These are phyloP conservation scores for Meyerozyma athensensis DNA, from an alignment of 1,139 yeast species.

Conservation along the genomic window DNA sequence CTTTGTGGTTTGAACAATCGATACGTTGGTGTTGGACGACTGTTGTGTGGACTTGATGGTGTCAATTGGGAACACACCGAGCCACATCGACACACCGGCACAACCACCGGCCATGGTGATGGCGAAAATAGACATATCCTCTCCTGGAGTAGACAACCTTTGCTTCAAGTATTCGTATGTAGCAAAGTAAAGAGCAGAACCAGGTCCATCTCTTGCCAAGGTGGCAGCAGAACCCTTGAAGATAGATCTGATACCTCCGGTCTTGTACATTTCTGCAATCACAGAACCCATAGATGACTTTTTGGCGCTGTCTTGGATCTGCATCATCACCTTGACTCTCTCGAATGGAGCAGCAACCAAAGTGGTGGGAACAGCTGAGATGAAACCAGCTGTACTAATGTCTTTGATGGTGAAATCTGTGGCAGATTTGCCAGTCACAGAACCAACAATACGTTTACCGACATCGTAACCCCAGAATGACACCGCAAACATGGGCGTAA, in stretches of 20 bases:
- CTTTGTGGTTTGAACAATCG: slow-evolving; percentile 64
- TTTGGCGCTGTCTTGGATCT: slow-evolving; percentile 60
- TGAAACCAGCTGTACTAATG: slow-evolving; percentile 90
- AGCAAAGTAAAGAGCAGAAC: slow-evolving; percentile 95
- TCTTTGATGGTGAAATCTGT: slow-evolving; percentile 57
- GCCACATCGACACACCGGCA: slow-evolving; percentile 97
- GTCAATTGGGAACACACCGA: slow-evolving; percentile 92
- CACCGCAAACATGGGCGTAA: slow-evolving; percentile 97
- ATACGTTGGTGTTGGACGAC: slow-evolving; percentile 53
- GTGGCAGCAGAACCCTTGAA: slow-evolving; percentile 93
- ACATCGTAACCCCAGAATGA: slow-evolving; percentile 98
- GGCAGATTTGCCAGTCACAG: slow-evolving; percentile 35
- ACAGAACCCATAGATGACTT: slow-evolving; percentile 53
- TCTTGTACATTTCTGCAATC: slow-evolving; percentile 63
- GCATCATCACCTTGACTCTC: slow-evolving; percentile 91
- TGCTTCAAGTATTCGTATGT: slow-evolving; percentile 82
- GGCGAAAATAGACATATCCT: slow-evolving; percentile 62
- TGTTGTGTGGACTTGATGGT: slow-evolving; percentile 87
- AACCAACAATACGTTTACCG: slow-evolving; percentile 70
- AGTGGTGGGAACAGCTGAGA: slow-evolving; percentile 93
- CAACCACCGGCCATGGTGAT: slow-evolving; percentile 89
- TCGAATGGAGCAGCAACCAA: slow-evolving; percentile 96
- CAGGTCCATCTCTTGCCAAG: slow-evolving; percentile 95
- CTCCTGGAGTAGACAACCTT: slow-evolving; percentile 50
- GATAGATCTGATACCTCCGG: slow-evolving; percentile 81